Conservation (phyloP, 805 yeast genomes). For the Zygosaccharomyces bisporus region DNA sequence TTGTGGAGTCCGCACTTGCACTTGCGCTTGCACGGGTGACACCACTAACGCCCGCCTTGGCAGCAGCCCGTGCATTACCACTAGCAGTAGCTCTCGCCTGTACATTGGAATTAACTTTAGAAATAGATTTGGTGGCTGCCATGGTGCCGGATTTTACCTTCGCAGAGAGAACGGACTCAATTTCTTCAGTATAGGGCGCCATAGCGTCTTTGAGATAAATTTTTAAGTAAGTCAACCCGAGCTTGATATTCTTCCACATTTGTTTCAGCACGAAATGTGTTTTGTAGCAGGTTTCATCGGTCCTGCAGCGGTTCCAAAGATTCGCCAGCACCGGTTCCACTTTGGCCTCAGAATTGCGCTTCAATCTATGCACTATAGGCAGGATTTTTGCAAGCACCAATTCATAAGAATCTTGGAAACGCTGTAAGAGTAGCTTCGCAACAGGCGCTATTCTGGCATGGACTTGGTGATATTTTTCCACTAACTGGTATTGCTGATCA, state of each 20-base stretch:
- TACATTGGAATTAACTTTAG: conserved; percentile 2
- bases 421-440: background rate
- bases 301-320: conserved; percentile 1
- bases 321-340: background rate
- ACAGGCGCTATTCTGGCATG: background rate
- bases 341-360: background rate
- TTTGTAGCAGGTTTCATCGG: conserved; percentile 8
- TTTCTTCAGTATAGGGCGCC: conserved; percentile 1
- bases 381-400: background rate
- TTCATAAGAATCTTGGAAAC: background rate
- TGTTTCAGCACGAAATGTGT: background rate
- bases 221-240: background rate
- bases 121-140: background rate
- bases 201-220: conserved; percentile 1
- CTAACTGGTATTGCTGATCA: background rate
- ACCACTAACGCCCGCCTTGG: background rate
- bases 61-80: conserved; percentile 6
- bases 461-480: background rate
- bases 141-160: background rate
- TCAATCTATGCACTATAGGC: background rate
- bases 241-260: background rate
- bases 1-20: background rate
- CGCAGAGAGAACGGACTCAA: background rate
- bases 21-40: background rate
- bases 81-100: conserved; percentile 1